These are phyloP conservation scores for Trametes coccinea DNA, from an alignment of 768 basidiomycete genomes.

Conservation along the genomic window DNA sequence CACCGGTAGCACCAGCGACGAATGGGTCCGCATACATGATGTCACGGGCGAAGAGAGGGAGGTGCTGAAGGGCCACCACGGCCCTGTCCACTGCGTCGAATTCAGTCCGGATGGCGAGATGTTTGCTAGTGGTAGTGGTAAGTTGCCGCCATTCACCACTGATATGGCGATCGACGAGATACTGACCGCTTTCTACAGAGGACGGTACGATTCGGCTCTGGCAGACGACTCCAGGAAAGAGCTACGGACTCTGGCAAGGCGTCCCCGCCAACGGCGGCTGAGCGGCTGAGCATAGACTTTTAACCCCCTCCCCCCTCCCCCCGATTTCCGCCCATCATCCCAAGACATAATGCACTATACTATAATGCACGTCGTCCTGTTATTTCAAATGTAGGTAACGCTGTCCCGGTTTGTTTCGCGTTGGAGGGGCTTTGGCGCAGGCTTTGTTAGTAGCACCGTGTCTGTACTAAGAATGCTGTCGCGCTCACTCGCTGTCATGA, in stretches of 20 bases:
- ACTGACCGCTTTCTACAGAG: slow-evolving; percentile 46
- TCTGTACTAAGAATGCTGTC: slow-evolving; percentile 22
- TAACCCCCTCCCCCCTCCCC: background rate
- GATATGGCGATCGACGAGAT: background rate
- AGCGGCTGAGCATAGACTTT: slow-evolving; percentile 34
- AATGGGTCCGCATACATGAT: slow-evolving; percentile 95
- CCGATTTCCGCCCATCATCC: background rate
- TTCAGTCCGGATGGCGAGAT: slow-evolving; percentile 97
- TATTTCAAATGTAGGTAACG: slow-evolving; percentile 14
- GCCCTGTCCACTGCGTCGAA: slow-evolving; percentile 92
- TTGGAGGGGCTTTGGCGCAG: slow-evolving; percentile 16
- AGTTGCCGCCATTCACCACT: slow-evolving; percentile 35
- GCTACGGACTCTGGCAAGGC: slow-evolving; percentile 90
- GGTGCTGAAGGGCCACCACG: slow-evolving; percentile 94
- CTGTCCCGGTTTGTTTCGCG: slow-evolving; percentile 10
- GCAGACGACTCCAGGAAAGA: slow-evolving; percentile 94
- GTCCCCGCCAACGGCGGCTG: slow-evolving; percentile 44
- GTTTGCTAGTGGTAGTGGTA: slow-evolving; percentile 95
- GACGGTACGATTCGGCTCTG: slow-evolving; percentile 95
- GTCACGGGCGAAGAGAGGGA: slow-evolving; percentile 90
- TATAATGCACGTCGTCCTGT: slow-evolving; percentile 23
- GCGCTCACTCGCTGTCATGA: slow-evolving; percentile 19
- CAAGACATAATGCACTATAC: slow-evolving; percentile 21
- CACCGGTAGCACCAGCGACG: slow-evolving; percentile 85
- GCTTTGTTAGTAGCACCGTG: slow-evolving; percentile 12